Base-by-base conservation (phyloP, 305 asterid species). In the Petunia hybrid region DNA sequence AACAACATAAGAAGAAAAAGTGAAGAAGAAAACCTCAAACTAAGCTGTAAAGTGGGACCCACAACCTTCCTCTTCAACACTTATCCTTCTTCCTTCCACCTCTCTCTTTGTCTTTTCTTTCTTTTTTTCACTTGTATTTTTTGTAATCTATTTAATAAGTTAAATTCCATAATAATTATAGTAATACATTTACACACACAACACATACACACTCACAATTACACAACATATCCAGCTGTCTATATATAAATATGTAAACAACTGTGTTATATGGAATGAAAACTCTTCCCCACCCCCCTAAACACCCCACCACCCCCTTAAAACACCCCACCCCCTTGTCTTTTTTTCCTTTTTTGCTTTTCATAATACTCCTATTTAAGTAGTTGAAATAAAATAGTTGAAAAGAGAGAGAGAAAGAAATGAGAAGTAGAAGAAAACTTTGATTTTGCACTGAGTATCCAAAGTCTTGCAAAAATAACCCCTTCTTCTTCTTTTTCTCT, bases 361-460 rank as follows among this genome's bases (percentile, higher is more conserved):
- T 65, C 40, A 13, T 65, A 65, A 22, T 70, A 45, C 12, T 6
- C 48, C 62, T 71, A 71, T 48, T 71, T 73, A 73, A 73, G 45
- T 7, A 51, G 10, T 51, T 73, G 45, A 51, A 73, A 51, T 51
- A 71, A 71, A 71, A 71, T 70, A 48, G 31, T 22, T 22, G 31
- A 22, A 22, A 22, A 22, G 77, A 22, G 42, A 4, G 56, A 13
- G 45, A 73, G 43, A 51, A 35, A 70, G 45, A 79, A 35, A 68
- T 57, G 46, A 57, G 60, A 68, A 74, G 40, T 53, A 41, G 43
- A 35, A 57, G 85, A 66, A 81, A 71, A 84, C 87, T 85, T 90
- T 83, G 94, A 86, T 87, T 85, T 87, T 84, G 31, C 89, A 85
- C 89, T 85, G 91, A 87, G 88, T 83, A 88, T 87, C 89, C 91